Evolutionary conservation across 2,329 filamentous ascomycete genomes (phyloP).

Genomic region (Gliomastix tumulicola): DNA sequence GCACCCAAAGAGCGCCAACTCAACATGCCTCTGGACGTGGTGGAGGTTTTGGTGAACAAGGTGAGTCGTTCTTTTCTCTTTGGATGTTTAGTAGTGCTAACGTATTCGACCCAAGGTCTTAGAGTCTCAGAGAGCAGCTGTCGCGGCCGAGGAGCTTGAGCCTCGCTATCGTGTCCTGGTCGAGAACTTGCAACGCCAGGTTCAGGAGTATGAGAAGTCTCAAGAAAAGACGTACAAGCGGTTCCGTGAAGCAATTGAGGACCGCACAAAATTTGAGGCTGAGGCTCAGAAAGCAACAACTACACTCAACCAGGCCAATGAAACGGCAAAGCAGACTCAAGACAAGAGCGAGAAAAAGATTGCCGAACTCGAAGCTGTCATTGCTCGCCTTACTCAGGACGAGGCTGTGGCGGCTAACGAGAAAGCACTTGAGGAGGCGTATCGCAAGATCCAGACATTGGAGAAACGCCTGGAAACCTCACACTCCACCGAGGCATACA

Average conservation of each 20-base stretch:
- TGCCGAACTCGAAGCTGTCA: slow-evolving; percentile 23
- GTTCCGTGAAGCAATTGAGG: slow-evolving; percentile 42
- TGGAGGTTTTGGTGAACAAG: slow-evolving; percentile 30
- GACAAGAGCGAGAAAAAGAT: slow-evolving; percentile 13
- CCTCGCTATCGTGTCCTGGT: too few species aligned
- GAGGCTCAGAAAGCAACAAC: slow-evolving; percentile 33
- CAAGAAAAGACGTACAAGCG: slow-evolving; percentile 35
- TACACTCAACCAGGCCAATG: slow-evolving; percentile 20
- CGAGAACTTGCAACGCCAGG: too few species aligned
- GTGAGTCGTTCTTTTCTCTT: slow-evolving; percentile 14
- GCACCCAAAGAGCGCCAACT: slow-evolving; percentile 12
- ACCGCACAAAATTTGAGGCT: slow-evolving; percentile 39
- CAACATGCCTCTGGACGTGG: slow-evolving; percentile 18
- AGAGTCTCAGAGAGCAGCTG: slow-evolving; percentile 22
- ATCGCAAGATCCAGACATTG: slow-evolving; percentile 29
- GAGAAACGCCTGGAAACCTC: slow-evolving; percentile 31
- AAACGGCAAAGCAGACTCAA: slow-evolving; percentile 23
- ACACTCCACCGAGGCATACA: slow-evolving; percentile 47
- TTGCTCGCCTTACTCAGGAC: slow-evolving; percentile 17
- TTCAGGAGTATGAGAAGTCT: slow-evolving; percentile 37
- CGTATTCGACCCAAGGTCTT: slow-evolving; percentile 15
- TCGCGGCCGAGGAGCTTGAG: not conserved
- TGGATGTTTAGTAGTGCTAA: slow-evolving; percentile 8
- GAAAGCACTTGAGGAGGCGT: slow-evolving; percentile 25
- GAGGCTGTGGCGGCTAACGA: slow-evolving; percentile 15